These are phyloP conservation scores for Dactylorhiza incarnata DNA, from an alignment of 106 monocot species.

Conservation along the genomic window DNA sequence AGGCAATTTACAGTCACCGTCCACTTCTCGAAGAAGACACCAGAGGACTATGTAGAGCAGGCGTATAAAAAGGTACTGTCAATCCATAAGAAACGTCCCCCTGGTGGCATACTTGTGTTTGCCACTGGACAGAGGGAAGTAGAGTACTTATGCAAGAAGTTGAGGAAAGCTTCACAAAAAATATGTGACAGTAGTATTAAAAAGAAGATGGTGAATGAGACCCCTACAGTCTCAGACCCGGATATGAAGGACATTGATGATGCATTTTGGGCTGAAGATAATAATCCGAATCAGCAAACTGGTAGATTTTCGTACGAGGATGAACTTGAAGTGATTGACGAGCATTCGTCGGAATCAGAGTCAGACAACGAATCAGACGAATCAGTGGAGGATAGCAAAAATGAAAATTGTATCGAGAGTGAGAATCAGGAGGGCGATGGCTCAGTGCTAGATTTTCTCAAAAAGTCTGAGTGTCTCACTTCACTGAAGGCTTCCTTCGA, in stretches of 20 bases:
- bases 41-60: slow-evolving; percentile 66
- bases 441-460: slow-evolving; percentile 38
- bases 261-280: slow-evolving; percentile 36
- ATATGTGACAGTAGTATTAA: slow-evolving; percentile 12
- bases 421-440: slow-evolving; percentile 23
- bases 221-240: slow-evolving; percentile 7
- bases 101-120: slow-evolving; percentile 90
- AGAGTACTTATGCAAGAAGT: slow-evolving; percentile 72
- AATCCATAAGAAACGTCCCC: slow-evolving; percentile 80
- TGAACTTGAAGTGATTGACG: slow-evolving; percentile 13
- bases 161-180: slow-evolving; percentile 42
- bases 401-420: slow-evolving; percentile 20
- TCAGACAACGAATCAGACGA: slow-evolving; percentile 33
- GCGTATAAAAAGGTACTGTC: slow-evolving; percentile 89
- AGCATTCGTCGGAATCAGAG: slow-evolving; percentile 46
- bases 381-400: slow-evolving; percentile 31
- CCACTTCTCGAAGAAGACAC: slow-evolving; percentile 83
- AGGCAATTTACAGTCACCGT: slow-evolving; percentile 80
- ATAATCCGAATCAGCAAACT: slow-evolving; percentile 18
- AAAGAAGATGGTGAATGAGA: slow-evolving; percentile 13
- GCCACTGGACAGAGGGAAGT: slow-evolving; percentile 96
- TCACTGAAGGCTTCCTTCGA: slow-evolving; percentile 78
- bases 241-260: slow-evolving; percentile 44
- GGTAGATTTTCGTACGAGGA: slow-evolving; percentile 52
- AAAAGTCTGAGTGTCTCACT: slow-evolving; percentile 42